Base-by-base conservation (phyloP, 345 rosid species). In the Rhodamnia rubescens region DNA sequence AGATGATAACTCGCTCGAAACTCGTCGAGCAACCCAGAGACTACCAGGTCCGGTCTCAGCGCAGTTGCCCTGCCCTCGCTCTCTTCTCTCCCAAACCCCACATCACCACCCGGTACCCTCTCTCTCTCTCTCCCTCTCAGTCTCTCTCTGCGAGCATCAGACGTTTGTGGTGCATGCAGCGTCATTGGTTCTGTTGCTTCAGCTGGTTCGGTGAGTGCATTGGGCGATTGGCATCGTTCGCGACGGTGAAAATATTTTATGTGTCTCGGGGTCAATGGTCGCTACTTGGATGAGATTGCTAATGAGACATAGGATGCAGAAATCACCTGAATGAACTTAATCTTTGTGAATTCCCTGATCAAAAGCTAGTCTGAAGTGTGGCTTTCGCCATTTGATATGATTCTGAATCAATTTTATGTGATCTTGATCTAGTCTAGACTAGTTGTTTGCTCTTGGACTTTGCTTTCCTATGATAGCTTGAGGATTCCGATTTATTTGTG, bases 21-120 rank as follows among this genome's bases (percentile, higher is more conserved):
- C 93, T 92, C 81, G 95, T 87, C 11, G 95, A 93, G 92, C 93
- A 89, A 88, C 89, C 91, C 85, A 87, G 93, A 74, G 91, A 90
- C 82, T 86, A 86, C 89, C 92, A 90, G 94, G 85, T 93, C 92
- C 89, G 92, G 86, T 90, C 92, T 54, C 93, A 90, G 81, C 86
- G 86, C 86, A 90, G 87, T 85, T 90, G 84, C 54, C 85, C 88
- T 57, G 89, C 89, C 85, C 95, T 91, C 91, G 85, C 86, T 20
- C 14, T 89, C 86, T 93, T 93, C 92, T 92, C 94, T 80, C 93
- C 92, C 27, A 93, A 89, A 82, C 90, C 90, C 32, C 86, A 84
- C 84, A 85, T 92, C 83, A 14, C 87, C 85, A 85, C 91, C 86
- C 52, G 92, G 94, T 90, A 86, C 59, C 24, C 80, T 87, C 78